Percentiles rank a stretch among this genome's conserved stretches.
phyloP scores from a whole-genome alignment of 768 basidiomycete species.

The Tricholoma flavovirens region DNA sequence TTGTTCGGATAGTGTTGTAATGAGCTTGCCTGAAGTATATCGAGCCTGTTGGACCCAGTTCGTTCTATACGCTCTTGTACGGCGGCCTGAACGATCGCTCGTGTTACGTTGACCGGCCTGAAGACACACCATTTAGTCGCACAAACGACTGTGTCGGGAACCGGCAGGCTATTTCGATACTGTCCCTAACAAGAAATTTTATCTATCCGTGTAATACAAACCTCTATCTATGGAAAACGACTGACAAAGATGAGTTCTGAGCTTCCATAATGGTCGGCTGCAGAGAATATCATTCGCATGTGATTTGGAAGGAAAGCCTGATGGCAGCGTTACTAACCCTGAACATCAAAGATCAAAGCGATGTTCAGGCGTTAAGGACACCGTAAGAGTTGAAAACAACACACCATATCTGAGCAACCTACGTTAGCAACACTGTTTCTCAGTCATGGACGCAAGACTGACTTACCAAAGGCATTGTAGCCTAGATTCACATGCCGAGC shows the following conservation, averaged over 20 bases:
- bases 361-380: not conserved
- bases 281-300: constrained; percentile 6
- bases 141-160: constrained; percentile 46
- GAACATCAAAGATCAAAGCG: not conserved
- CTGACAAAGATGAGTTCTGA: constrained; percentile 77
- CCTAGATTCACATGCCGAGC: constrained; percentile 53
- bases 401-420: constrained; percentile 48
- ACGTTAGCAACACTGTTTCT: constrained; percentile 1
- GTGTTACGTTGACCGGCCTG: constrained; percentile 43
- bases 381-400: constrained; percentile 8
- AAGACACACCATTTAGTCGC: constrained; percentile 90
- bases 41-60: constrained; percentile 54
- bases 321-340: constrained; percentile 10
- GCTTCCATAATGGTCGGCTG: constrained; percentile 85
- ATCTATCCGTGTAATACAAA: constrained; percentile 4
- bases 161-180: constrained; percentile 45
- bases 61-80: constrained; percentile 67
- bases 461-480: constrained; percentile 58
- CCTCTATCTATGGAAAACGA: constrained; percentile 12
- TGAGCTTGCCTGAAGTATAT: constrained; percentile 61
- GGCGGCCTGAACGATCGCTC: constrained; percentile 51
- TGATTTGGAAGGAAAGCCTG: not conserved
- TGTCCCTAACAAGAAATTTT: constrained; percentile 49
- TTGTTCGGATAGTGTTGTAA: not conserved
- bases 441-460: not conserved